Evolutionary conservation across 257 asterid species (phyloP).

Genomic region (Haberlea rhodopensis): DNA sequence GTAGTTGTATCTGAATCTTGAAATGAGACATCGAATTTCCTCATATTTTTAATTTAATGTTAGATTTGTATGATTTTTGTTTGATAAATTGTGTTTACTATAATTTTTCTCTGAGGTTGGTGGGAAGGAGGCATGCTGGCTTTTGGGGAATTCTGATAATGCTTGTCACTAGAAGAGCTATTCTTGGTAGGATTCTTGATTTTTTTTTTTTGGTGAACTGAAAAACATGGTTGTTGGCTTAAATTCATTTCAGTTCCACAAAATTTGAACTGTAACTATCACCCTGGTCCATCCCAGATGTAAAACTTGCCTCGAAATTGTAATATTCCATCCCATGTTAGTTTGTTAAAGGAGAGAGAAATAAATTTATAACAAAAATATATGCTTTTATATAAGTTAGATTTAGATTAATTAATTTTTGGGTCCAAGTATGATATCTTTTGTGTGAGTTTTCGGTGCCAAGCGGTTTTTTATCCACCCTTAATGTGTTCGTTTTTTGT

Average conservation of each 20-base stretch:
- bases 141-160: constrained; percentile 27
- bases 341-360: too few species aligned
- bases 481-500: too few species aligned
- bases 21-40: constrained; percentile 4
- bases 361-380: too few species aligned
- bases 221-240: not conserved
- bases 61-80: constrained; percentile 17
- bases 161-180: not conserved
- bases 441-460: too few species aligned
- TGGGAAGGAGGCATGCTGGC: constrained; percentile 55
- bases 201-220: not conserved
- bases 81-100: constrained; percentile 11
- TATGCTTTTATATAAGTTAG: too few species aligned
- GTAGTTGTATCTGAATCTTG: not conserved
- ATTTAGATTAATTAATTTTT: too few species aligned
- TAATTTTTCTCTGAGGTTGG: constrained; percentile 39
- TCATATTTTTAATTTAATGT: not conserved
- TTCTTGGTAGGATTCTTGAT: not conserved
- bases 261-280: not conserved
- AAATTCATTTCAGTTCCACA: not conserved
- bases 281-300: not conserved
- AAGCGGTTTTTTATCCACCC: too few species aligned
- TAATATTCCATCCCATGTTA: too few species aligned
- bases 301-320: too few species aligned
- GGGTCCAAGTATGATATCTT: too few species aligned